Base-by-base conservation (phyloP, 352 stramenopile genomes). In the Phytopythium chamaehyphon region DNA sequence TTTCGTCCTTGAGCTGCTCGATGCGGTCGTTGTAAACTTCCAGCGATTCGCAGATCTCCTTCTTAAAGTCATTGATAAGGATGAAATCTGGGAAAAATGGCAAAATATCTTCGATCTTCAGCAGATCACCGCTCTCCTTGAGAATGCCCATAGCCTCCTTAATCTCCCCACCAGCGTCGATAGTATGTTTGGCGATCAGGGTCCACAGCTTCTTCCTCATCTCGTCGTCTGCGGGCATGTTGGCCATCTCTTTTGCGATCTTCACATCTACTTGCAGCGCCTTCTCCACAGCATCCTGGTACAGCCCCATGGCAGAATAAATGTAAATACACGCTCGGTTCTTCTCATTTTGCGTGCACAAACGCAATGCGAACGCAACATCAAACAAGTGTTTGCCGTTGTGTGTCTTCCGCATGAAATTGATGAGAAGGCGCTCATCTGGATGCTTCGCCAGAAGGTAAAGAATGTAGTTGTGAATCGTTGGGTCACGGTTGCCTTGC, bases 41-140 rank as follows among this genome's bases (percentile, higher is more conserved):
- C 4, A 98, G 72, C 19, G 84, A 95, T 47, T 95, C 80, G 52
- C 88, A 97, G 61, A 98, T 97, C 60, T 97, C 87, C 59, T 95
- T 95, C 69, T 98, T 98, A 64, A 98, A 98, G 47, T 95, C 82
- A 61, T 98, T 96, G 56, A 98, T 97, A 40, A 96, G 83, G 21
- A 97, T 88, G 66, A 98, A 97, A 55, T 98, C 93, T 4, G 93
- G 93, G 61, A 98, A 96, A 61, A 96, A 97, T 15, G 91, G 88
- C 44, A 98, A 56, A 23, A 98, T 94, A 51, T 98, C 93, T 57
- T 98, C 90, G 47, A 98, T 97, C 67, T 93, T 93, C 18, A 98
- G 59, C 45, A 97, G 47, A 2, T 68, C 73, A 8, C 47, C 47
- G 40, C 84, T 95, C 43, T 96, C 84, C 35, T 95, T 91, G 10